These are phyloP conservation scores for Hebeloma cylindrosporum DNA, from an alignment of 768 basidiomycete genomes.

Conservation along the genomic window DNA sequence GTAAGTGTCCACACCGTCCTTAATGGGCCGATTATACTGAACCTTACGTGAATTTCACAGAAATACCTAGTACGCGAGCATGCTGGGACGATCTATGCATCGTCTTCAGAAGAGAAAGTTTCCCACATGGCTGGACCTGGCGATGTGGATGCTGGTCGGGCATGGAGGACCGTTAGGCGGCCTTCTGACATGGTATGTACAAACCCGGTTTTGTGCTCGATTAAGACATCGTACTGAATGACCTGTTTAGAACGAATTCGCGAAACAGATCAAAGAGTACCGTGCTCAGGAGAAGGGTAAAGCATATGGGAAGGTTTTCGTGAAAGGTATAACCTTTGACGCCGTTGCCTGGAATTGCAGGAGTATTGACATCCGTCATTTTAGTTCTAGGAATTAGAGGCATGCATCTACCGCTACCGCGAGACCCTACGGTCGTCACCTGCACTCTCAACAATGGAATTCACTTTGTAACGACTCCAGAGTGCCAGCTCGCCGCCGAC, in stretches of 20 bases:
- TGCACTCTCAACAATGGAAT: constrained; percentile 96
- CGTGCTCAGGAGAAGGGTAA: constrained; percentile 79
- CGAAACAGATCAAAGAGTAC: constrained; percentile 84
- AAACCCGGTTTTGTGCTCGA: too few relatives aligned
- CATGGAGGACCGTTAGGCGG: constrained; percentile 85
- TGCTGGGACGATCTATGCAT: constrained; percentile 76
- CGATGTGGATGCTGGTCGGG: constrained; percentile 77
- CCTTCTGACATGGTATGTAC: constrained; percentile 92
- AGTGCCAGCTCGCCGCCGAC: constrained; percentile 57
- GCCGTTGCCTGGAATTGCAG: not conserved
- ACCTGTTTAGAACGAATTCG: constrained; percentile 93
- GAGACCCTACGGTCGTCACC: constrained; percentile 69
- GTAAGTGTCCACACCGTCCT: constrained; percentile 30
- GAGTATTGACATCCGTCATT: constrained; percentile 12
- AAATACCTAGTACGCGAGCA: constrained; percentile 84
- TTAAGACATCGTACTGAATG: too few relatives aligned
- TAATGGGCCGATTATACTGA: not conserved
- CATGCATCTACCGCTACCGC: constrained; percentile 76
- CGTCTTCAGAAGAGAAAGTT: constrained; percentile 74
- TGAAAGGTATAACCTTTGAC: constrained; percentile 65
- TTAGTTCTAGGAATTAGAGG: constrained; percentile 76
- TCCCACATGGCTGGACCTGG: constrained; percentile 73
- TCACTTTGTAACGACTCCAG: constrained; percentile 91
- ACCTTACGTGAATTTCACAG: constrained; percentile 37
- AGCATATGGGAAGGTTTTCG: constrained; percentile 90